These are phyloP conservation scores for Triglochin maritima DNA, from an alignment of 106 monocot species.

Conservation along the genomic window DNA sequence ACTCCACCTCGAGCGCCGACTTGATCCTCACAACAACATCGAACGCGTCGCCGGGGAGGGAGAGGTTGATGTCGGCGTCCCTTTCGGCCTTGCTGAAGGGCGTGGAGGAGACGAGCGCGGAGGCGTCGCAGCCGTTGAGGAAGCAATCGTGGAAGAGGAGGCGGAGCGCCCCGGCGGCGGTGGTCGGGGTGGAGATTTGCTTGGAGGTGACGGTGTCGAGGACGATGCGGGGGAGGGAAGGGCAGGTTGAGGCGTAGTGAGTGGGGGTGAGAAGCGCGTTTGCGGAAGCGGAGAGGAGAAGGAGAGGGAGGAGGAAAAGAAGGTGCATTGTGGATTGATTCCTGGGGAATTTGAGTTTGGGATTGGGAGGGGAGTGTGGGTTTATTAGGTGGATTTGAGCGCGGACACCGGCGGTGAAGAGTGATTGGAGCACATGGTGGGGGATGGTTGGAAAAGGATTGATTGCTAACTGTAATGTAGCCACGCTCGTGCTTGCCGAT, in stretches of 20 bases:
- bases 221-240: constrained; percentile 5
- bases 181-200: constrained; percentile 19
- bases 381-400: too few relatives aligned
- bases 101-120: constrained; percentile 17
- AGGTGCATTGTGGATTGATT: neutral
- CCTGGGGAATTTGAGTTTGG: too few relatives aligned
- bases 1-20: constrained; percentile 22
- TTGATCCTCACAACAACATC: constrained; percentile 15
- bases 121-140: constrained; percentile 19
- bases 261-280: neutral
- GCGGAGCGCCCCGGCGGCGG: constrained; percentile 16
- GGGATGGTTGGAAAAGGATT: too few relatives aligned
- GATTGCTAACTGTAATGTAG: too few relatives aligned
- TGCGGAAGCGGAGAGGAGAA: neutral
- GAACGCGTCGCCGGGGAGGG: constrained; percentile 30
- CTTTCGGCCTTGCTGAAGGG: constrained; percentile 17
- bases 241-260: constrained; percentile 15
- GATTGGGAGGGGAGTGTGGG: too few relatives aligned
- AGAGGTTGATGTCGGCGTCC: constrained; percentile 25
- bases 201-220: constrained; percentile 12
- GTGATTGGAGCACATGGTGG: too few relatives aligned
- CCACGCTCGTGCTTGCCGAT: too few relatives aligned
- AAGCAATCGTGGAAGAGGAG: constrained; percentile 31
- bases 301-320: neutral
- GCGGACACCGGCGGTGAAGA: too few relatives aligned